phyloP scores from a whole-genome alignment of 257 asterid genomes.

The Primulina tabacum region DNA sequence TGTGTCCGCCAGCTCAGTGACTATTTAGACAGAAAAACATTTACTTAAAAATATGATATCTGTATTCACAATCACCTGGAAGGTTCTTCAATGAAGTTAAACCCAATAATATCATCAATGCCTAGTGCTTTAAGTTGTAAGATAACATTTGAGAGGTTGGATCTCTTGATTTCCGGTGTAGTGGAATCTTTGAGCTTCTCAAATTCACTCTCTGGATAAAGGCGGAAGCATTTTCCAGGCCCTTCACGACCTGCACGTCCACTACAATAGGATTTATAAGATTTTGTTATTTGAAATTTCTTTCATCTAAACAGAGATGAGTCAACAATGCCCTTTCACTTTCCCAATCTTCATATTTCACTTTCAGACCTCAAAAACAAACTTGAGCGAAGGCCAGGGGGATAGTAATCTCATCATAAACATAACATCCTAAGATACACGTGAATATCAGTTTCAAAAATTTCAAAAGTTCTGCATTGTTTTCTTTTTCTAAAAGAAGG shows the following conservation, averaged over 20 bases:
- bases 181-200: constrained; percentile 81
- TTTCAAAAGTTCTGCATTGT: neutral
- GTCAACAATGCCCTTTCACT: neutral
- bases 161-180: constrained; percentile 83
- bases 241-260: constrained; percentile 99
- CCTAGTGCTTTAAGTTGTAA: constrained; percentile 98
- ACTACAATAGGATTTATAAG: constrained; percentile 43
- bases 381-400: constrained; percentile 8
- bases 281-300: constrained; percentile 11
- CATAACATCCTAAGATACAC: neutral
- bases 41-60: neutral
- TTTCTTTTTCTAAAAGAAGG: neutral
- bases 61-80: constrained; percentile 49
- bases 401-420: neutral
- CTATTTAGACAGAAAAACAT: neutral
- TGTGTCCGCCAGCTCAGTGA: neutral
- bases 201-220: constrained; percentile 90
- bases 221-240: constrained; percentile 96
- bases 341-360: neutral
- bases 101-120: constrained; percentile 73
- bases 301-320: neutral
- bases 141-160: constrained; percentile 85
- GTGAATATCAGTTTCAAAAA: neutral
- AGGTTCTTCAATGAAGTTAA: constrained; percentile 91
- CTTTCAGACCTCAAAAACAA: neutral